Evolutionary conservation across 1,139 yeast species (phyloP).

Genomic region (Chernovozyma aurita): DNA sequence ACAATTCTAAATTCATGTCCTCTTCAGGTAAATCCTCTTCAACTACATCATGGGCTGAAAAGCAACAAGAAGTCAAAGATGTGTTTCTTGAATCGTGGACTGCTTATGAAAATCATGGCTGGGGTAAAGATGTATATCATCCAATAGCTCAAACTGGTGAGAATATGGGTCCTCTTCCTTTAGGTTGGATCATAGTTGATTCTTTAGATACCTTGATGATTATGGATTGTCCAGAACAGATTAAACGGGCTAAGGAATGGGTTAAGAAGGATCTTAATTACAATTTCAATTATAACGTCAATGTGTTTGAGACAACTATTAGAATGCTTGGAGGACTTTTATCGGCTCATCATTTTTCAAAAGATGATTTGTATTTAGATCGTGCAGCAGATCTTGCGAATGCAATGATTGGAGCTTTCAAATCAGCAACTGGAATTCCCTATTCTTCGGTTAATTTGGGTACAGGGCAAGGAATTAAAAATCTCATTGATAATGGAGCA

Average conservation of each 20-base stretch:
- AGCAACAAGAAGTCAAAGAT: conserved; percentile 52
- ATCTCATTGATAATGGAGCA: conserved; percentile 60
- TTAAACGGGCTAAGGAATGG: conserved; percentile 69
- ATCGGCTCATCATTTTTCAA: conserved; percentile 72
- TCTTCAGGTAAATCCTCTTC: neutral
- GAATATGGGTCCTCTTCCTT: conserved; percentile 77
- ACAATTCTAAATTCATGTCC: neutral
- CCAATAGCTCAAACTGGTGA: conserved; percentile 58
- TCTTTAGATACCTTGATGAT: conserved; percentile 78
- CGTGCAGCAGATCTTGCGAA: conserved; percentile 75
- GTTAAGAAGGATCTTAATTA: conserved; percentile 50
- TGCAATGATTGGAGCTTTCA: conserved; percentile 63
- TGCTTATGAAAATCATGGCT: conserved; percentile 70
- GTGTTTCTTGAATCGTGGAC: conserved; percentile 78
- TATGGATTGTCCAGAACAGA: conserved; percentile 71
- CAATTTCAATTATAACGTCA: conserved; percentile 65
- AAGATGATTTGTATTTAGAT: conserved; percentile 67
- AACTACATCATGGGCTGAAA: conserved; percentile 31
- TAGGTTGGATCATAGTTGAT: conserved; percentile 96
- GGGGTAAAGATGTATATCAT: conserved; percentile 55
- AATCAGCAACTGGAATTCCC: conserved; percentile 65
- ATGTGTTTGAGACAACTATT: conserved; percentile 88
- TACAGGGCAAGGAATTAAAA: conserved; percentile 55
- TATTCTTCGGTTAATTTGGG: conserved; percentile 72
- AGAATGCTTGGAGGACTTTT: conserved; percentile 90